Evolutionary conservation across 176 grass and related monocot species (phyloP).

Genomic region (Leersia perrieri): DNA sequence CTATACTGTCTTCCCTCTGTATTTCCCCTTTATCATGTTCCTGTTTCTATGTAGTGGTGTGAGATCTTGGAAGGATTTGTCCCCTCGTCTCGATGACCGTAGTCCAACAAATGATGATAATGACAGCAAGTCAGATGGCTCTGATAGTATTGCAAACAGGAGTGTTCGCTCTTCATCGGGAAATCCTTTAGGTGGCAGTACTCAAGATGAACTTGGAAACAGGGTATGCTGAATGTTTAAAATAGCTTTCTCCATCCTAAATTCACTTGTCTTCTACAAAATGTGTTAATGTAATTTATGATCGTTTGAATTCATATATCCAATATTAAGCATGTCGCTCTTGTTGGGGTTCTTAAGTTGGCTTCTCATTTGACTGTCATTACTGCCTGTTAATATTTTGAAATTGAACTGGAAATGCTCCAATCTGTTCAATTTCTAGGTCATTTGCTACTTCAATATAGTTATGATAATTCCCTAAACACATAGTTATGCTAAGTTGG

Average conservation of each 20-base stretch:
- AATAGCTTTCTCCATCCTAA: background rate
- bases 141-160: conserved; percentile 49
- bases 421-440: background rate
- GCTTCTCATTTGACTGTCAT: background rate
- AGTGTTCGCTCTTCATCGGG: conserved; percentile 50
- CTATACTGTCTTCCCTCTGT: background rate
- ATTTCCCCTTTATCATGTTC: conserved; percentile 5
- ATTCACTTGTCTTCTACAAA: background rate
- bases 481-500: background rate
- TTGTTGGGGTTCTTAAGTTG: background rate
- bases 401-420: background rate
- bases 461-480: background rate
- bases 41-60: conserved; percentile 44
- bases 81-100: conserved; percentile 49
- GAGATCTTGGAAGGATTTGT: conserved; percentile 63
- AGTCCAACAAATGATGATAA: conserved; percentile 55
- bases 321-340: background rate
- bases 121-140: conserved; percentile 80
- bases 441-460: background rate
- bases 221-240: conserved; percentile 50
- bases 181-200: conserved; percentile 41
- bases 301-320: background rate
- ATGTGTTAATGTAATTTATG: background rate
- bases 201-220: conserved; percentile 70
- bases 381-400: background rate